Conservation (phyloP, 176 grass and related monocot genomes). For the Bolboschoenus planiculmis region DNA sequence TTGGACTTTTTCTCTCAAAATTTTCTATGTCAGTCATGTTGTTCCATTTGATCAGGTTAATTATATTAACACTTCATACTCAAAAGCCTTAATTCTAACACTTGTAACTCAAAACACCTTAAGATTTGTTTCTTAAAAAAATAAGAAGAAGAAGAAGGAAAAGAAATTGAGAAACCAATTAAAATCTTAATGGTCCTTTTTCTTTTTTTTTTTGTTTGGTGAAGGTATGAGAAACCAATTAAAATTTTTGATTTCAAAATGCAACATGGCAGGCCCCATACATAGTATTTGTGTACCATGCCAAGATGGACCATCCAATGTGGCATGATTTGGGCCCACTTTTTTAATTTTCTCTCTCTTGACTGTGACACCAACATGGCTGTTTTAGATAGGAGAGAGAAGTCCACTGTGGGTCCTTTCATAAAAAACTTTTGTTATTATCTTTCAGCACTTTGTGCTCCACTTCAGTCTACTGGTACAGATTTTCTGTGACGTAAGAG, state of each 20-base stretch:
- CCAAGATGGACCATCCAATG: constrained; percentile 5
- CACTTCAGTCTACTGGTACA: neutral
- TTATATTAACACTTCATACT: neutral
- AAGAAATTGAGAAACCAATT: too few species aligned
- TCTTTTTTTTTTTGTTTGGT: too few species aligned
- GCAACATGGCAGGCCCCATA: neutral
- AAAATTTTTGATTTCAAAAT: neutral
- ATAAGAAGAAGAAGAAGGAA: neutral
- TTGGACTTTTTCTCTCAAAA: neutral
- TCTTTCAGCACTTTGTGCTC: neutral
- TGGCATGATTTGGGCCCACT: neutral
- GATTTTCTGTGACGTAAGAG: neutral
- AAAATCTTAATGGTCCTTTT: too few species aligned
- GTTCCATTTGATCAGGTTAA: neutral
- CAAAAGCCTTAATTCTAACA: neutral
- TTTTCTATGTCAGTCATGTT: neutral
- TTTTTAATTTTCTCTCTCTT: neutral
- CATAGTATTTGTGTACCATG: neutral
- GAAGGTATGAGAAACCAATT: too few species aligned
- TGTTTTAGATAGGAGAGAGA: neutral
- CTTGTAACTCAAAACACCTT: too few species aligned
- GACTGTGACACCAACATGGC: neutral
- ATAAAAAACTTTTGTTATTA: neutral
- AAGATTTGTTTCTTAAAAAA: too few species aligned
- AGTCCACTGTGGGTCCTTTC: neutral